These are phyloP conservation scores for Cyanidioschyzon merolae DNA, from an alignment of 23 red algal genomes.

Conservation along the genomic window DNA sequence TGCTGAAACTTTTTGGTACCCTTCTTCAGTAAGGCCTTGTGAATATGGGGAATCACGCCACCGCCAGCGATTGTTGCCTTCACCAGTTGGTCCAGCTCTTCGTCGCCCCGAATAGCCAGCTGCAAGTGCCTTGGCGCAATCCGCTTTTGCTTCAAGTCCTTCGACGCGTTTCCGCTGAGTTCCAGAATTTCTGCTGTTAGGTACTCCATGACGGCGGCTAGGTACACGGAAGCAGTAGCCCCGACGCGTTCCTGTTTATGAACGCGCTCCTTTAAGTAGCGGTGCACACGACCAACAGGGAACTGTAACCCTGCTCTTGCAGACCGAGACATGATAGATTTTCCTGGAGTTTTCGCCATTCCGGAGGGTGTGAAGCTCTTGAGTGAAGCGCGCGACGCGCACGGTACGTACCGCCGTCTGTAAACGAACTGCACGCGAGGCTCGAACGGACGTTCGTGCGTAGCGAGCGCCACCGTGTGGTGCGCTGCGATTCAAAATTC, in stretches of 20 bases:
- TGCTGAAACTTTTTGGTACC: constrained; percentile 22
- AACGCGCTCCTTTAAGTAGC: constrained; percentile 64
- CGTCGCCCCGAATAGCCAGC: constrained; percentile 82
- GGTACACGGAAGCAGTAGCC: constrained; percentile 85
- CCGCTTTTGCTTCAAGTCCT: constrained; percentile 72
- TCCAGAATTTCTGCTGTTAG: constrained; percentile 88
- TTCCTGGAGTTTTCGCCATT: constrained; percentile 5
- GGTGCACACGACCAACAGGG: constrained; percentile 79
- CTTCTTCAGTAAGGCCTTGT: constrained; percentile 46
- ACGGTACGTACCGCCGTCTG: no score
- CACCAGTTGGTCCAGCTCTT: constrained; percentile 73
- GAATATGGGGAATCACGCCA: constrained; percentile 82
- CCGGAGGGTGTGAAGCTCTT: no score
- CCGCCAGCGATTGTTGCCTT: constrained; percentile 90
- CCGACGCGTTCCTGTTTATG: constrained; percentile 53
- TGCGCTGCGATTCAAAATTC: no score
- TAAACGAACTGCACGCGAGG: no score
- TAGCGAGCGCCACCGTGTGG: no score
- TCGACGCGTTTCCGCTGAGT: constrained; percentile 74
- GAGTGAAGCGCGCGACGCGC: no score
- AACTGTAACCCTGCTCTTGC: constrained; percentile 67
- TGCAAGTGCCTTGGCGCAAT: constrained; percentile 76
- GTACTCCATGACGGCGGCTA: constrained; percentile 81
- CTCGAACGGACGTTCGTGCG: no score
- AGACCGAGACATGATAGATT: constrained; percentile 38